These are phyloP conservation scores for Parafenestella ontariensis DNA, from an alignment of 2,329 filamentous ascomycete species.

Conservation along the genomic window DNA sequence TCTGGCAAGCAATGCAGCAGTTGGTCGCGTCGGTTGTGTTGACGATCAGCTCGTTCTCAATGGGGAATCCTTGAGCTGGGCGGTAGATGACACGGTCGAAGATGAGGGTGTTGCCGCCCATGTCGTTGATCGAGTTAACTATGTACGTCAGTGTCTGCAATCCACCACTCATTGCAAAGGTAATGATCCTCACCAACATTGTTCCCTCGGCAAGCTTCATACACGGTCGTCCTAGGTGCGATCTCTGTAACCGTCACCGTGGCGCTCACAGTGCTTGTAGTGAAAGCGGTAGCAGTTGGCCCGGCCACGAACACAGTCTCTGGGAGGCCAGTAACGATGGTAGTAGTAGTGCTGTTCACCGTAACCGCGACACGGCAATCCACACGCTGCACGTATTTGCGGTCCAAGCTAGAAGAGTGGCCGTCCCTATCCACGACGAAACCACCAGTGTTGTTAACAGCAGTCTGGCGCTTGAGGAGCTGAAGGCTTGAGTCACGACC, in stretches of 20 bases:
- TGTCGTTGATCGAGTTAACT: slow-evolving; percentile 30
- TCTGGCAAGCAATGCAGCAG: slow-evolving; percentile 39
- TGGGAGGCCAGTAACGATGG: slow-evolving; percentile 16
- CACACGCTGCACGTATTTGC: slow-evolving; percentile 20
- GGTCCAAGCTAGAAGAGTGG: slow-evolving; percentile 11
- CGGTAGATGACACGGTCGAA: slow-evolving; percentile 34
- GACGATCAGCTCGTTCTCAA: slow-evolving; percentile 28
- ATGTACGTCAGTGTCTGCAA: not conserved
- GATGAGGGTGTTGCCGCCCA: slow-evolving; percentile 16
- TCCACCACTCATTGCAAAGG: not conserved
- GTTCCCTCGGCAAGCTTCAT: slow-evolving; percentile 29
- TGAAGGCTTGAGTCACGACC: slow-evolving; percentile 6
- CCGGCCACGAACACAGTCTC: slow-evolving; percentile 16
- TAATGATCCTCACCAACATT: slow-evolving; percentile 32
- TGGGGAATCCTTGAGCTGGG: slow-evolving; percentile 25
- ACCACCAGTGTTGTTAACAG: slow-evolving; percentile 20
- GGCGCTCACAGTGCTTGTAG: slow-evolving; percentile 22
- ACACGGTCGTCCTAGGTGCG: slow-evolving; percentile 22
- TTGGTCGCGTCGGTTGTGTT: slow-evolving; percentile 14
- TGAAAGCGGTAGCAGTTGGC: slow-evolving; percentile 17
- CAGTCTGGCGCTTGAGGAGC: slow-evolving; percentile 26
- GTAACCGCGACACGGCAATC: slow-evolving; percentile 18
- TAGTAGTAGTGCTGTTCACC: slow-evolving; percentile 19
- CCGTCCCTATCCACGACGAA: slow-evolving; percentile 24
- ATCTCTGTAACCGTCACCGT: slow-evolving; percentile 23